Conservation (phyloP, 139 green algal species). For the Chlamydomonas asymmetrica region DNA sequence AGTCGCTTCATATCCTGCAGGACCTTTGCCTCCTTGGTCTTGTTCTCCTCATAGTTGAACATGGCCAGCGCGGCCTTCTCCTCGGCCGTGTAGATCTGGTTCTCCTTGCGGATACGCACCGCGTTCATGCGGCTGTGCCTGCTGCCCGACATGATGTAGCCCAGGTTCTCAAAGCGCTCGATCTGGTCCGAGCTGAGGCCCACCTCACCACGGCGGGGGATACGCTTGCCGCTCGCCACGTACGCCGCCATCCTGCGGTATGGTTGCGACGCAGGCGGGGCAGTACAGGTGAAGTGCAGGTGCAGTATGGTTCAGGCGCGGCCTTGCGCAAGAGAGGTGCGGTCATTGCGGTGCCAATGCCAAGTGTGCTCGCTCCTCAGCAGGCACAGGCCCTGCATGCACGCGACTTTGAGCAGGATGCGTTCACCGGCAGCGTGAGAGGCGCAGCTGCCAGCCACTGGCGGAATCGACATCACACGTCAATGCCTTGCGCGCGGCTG, state of each 20-base stretch:
- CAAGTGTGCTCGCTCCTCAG: not conserved
- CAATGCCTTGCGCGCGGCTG: no score
- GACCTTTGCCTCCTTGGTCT: constrained; percentile 90
- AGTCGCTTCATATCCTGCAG: constrained; percentile 84
- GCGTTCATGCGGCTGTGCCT: constrained; percentile 97
- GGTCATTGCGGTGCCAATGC: no score
- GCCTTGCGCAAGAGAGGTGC: not conserved
- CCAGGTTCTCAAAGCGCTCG: constrained; percentile 85
- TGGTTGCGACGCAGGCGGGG: not conserved
- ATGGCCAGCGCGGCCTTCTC: constrained; percentile 97
- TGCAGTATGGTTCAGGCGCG: not conserved
- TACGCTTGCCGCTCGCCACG: constrained; percentile 91
- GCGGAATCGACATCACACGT: no score
- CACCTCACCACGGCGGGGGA: constrained; percentile 94
- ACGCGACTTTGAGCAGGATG: constrained; percentile 32
- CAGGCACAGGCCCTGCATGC: not conserved
- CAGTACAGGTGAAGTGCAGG: not conserved
- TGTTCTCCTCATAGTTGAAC: constrained; percentile 98
- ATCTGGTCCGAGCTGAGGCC: constrained; percentile 90
- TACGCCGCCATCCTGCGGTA: constrained; percentile 87
- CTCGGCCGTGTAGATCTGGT: constrained; percentile 96
- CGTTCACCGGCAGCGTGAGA: no score
- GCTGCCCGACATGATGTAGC: constrained; percentile 95
- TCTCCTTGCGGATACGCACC: constrained; percentile 94
- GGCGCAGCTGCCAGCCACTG: no score